Evolutionary conservation across 768 basidiomycete species (phyloP).

Genomic region (Russula lepida): DNA sequence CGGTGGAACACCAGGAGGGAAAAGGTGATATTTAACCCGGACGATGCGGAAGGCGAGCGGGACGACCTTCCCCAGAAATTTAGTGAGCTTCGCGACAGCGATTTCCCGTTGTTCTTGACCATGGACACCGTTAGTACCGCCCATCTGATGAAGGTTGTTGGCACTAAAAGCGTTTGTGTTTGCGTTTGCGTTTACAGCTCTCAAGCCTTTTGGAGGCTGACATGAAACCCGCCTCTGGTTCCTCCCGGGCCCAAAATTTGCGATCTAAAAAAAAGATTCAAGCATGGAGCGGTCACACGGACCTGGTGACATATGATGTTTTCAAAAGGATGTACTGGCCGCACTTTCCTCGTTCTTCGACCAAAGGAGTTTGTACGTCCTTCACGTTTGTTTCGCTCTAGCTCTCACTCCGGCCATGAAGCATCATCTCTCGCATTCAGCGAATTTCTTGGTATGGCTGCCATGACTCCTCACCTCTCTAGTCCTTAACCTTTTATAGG

Average conservation of each 20-base stretch:
- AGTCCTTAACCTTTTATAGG: slow-evolving; percentile 27
- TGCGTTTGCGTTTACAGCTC: slow-evolving; percentile 30
- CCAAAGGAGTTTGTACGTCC: slow-evolving; percentile 43
- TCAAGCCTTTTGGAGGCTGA: slow-evolving; percentile 44
- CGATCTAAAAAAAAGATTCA: background rate
- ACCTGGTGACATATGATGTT: slow-evolving; percentile 36
- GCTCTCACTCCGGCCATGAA: slow-evolving; percentile 22
- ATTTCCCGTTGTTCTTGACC: slow-evolving; percentile 67
- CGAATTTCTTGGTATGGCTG: slow-evolving; percentile 47
- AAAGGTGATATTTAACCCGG: slow-evolving; percentile 31
- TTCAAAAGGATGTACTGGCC: slow-evolving; percentile 53
- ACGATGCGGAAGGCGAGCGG: slow-evolving; percentile 37
- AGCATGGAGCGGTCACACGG: background rate
- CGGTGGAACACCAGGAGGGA: slow-evolving; percentile 16
- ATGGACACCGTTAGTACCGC: slow-evolving; percentile 43
- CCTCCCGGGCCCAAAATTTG: background rate
- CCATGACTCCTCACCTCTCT: background rate
- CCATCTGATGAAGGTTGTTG: background rate
- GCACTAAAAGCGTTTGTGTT: background rate
- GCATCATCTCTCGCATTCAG: slow-evolving; percentile 56
- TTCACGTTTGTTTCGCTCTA: background rate
- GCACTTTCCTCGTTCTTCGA: slow-evolving; percentile 43
- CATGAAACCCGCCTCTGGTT: slow-evolving; percentile 15
- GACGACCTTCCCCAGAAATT: slow-evolving; percentile 43
- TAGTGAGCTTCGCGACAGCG: slow-evolving; percentile 45